These are phyloP conservation scores for Cicer pinnatifidum DNA, from an alignment of 306 rosid species.

Conservation along the genomic window DNA sequence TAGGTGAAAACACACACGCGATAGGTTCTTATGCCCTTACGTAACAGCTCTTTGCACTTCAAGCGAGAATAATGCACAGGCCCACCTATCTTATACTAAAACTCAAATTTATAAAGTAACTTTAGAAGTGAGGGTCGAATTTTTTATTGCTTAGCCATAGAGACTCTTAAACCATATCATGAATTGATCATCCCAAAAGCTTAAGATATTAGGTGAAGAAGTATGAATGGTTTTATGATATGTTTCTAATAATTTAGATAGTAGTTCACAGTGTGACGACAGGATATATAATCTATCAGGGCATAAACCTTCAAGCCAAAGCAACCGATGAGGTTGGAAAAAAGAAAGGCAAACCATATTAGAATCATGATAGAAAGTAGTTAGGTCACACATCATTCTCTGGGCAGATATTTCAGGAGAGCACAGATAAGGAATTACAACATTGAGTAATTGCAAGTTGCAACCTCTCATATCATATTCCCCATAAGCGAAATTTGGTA, in stretches of 20 bases:
- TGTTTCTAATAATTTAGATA: conserved; percentile 2
- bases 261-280: conserved; percentile 13
- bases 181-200: background rate
- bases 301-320: conserved; percentile 36
- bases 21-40: background rate
- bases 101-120: background rate
- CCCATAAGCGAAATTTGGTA: conserved; percentile 7
- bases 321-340: conserved; percentile 4
- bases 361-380: conserved; percentile 2
- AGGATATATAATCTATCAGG: conserved; percentile 16
- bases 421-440: conserved; percentile 1
- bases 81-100: background rate
- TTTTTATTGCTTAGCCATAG: background rate
- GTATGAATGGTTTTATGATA: background rate
- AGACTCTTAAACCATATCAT: conserved; percentile 6
- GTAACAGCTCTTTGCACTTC: background rate
- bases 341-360: conserved; percentile 12
- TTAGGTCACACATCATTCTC: background rate
- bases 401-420: conserved; percentile 23
- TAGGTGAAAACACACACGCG: background rate
- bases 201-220: background rate
- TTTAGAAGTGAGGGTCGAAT: background rate
- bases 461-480: conserved; percentile 1
- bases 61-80: background rate
- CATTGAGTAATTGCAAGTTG: background rate